A percentile compares a stretch with the other conserved stretches of the same genome.
Evolutionary conservation across 2,329 filamentous ascomycete species (phyloP).

Genomic region (Elsinoe fawcettii): DNA sequence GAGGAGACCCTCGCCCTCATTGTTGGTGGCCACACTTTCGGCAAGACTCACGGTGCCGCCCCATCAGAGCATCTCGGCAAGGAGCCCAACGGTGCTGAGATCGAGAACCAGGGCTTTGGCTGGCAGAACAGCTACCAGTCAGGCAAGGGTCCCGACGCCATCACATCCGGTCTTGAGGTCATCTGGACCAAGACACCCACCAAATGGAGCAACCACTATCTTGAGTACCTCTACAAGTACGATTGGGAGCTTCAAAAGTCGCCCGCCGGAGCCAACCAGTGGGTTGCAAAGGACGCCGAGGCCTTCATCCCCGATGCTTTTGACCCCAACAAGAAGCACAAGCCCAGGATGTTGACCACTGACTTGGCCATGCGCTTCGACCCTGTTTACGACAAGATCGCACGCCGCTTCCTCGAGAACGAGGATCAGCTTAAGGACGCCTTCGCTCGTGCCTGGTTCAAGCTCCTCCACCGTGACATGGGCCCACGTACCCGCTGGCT

Average conservation of each 20-base stretch:
- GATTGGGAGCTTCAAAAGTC: constrained; percentile 72
- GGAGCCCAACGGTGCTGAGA: constrained; percentile 57
- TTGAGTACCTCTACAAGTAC: constrained; percentile 69
- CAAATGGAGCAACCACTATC: constrained; percentile 67
- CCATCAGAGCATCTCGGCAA: constrained; percentile 55
- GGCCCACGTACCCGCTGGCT: constrained; percentile 63
- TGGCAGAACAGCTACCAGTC: constrained; percentile 59
- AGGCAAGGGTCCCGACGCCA: constrained; percentile 64
- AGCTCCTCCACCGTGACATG: constrained; percentile 73
- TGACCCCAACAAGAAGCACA: constrained; percentile 62
- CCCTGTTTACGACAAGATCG: constrained; percentile 67
- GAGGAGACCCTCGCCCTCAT: constrained; percentile 75
- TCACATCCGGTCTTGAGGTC: constrained; percentile 70
- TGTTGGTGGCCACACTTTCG: constrained; percentile 69
- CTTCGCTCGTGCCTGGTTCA: constrained; percentile 73
- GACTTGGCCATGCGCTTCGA: constrained; percentile 67
- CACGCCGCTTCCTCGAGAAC: constrained; percentile 60
- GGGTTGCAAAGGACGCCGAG: constrained; percentile 62
- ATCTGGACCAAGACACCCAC: constrained; percentile 70
- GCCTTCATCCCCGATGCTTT: constrained; percentile 63
- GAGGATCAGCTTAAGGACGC: constrained; percentile 61
- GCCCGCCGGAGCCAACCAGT: constrained; percentile 69
- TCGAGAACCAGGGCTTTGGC: constrained; percentile 63
- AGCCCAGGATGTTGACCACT: constrained; percentile 68
- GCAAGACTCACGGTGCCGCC: constrained; percentile 72